Percentiles rank a stretch among this genome's conserved stretches.
Conservation (phyloP, 2,329 filamentous ascomycete species). For the Fulvia fulva region DNA sequence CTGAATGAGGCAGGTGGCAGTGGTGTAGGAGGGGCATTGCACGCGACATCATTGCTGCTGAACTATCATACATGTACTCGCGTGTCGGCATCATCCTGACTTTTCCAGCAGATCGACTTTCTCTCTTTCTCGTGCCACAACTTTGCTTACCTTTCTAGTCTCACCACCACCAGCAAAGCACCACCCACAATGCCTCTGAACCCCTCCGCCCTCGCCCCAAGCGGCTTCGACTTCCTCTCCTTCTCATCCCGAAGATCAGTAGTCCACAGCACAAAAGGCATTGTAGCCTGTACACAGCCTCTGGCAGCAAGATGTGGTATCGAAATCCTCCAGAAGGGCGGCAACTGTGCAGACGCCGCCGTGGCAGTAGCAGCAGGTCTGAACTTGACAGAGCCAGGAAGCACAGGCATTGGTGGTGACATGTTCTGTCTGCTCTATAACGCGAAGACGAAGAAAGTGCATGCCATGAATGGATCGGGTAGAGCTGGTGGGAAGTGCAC, state of each 20-base stretch:
- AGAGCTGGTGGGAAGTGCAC: constrained; percentile 67
- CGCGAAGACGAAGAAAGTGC: constrained; percentile 74
- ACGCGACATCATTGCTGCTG: background rate
- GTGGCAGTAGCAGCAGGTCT: constrained; percentile 89
- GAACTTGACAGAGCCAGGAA: constrained; percentile 89
- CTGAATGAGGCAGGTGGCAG: background rate
- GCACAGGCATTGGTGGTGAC: constrained; percentile 93
- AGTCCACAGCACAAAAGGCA: constrained; percentile 87
- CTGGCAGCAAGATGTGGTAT: constrained; percentile 85
- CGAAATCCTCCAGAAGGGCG: constrained; percentile 76
- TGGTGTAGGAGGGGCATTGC: background rate
- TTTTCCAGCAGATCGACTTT: too few relatives aligned
- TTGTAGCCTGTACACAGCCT: constrained; percentile 85
- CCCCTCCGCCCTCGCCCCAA: constrained; percentile 48
- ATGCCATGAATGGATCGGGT: constrained; percentile 90
- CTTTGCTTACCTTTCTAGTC: background rate
- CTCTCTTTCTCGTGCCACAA: background rate
- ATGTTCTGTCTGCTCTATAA: constrained; percentile 96
- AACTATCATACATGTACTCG: background rate
- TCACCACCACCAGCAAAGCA: background rate
- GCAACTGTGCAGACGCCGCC: constrained; percentile 95
- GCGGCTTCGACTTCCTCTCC: constrained; percentile 52
- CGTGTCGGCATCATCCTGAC: too few relatives aligned
- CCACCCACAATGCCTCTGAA: constrained; percentile 44
- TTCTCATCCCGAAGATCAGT: constrained; percentile 83